phyloP scores from a whole-genome alignment of 2,329 filamentous ascomycete species.

The Paracorniculantispora psalliotae region DNA sequence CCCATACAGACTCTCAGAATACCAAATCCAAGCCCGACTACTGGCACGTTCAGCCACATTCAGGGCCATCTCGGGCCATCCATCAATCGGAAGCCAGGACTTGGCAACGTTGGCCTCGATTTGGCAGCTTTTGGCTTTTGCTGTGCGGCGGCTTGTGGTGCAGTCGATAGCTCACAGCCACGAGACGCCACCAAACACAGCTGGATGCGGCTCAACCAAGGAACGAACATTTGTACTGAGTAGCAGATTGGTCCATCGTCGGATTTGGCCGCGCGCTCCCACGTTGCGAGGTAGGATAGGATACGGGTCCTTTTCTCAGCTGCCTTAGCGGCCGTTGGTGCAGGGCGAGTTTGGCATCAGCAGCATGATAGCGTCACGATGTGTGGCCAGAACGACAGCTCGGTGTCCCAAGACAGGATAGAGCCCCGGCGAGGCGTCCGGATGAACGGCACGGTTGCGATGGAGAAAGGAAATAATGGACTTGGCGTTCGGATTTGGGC shows the following conservation, averaged over 20 bases:
- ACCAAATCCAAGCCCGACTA: not conserved
- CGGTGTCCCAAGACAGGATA: slow-evolving; percentile 1
- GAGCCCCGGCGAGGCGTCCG: not conserved
- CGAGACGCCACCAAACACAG: not conserved
- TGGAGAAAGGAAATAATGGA: not conserved
- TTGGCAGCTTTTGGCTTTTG: not conserved
- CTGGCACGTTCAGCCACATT: not conserved
- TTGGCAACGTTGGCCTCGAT: not conserved
- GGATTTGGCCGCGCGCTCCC: not conserved
- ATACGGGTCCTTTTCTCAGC: not conserved
- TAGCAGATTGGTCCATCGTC: no score
- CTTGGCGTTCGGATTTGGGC: not conserved
- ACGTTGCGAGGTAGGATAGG: not conserved
- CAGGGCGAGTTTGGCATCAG: not conserved
- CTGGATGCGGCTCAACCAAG: not conserved
- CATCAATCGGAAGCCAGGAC: not conserved
- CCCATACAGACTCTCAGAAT: not conserved
- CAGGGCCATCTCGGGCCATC: no score
- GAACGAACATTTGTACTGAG: no score
- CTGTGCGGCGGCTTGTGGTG: no score
- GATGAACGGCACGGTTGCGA: slow-evolving; percentile 4
- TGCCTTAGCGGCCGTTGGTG: not conserved
- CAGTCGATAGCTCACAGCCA: not conserved
- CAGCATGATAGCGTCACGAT: no score
- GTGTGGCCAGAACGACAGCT: not conserved